phyloP scores from a whole-genome alignment of 1,139 yeast species.

The Pichia sp. region DNA sequence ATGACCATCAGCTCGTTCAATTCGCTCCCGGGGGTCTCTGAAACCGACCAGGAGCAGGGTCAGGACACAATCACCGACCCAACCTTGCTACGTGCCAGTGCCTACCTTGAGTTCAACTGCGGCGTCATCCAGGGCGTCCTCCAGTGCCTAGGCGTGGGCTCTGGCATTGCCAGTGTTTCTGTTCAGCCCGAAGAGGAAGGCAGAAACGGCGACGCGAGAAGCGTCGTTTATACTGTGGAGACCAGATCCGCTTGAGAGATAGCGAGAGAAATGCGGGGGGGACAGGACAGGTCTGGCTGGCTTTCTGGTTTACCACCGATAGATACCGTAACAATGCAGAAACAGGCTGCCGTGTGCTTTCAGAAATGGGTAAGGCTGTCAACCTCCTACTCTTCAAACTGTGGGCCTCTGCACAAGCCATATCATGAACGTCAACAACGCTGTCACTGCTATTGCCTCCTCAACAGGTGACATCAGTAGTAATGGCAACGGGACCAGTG shows the following conservation, averaged over 20 bases:
- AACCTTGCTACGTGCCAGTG: neutral
- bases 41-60: neutral
- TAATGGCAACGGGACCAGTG: conserved; percentile 1
- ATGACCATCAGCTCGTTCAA: neutral
- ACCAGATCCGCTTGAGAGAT: neutral
- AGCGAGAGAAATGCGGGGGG: neutral
- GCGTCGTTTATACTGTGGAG: conserved; percentile 7
- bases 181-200: conserved; percentile 4
- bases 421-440: conserved; percentile 11
- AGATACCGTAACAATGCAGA: neutral
- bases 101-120: conserved; percentile 5
- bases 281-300: neutral
- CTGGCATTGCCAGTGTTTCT: neutral
- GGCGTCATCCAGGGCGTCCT: conserved; percentile 10
- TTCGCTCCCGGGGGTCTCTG: neutral
- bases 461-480: neutral
- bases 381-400: too few species aligned
- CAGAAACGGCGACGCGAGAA: conserved; percentile 1
- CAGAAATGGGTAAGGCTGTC: too few species aligned
- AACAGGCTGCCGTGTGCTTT: neutral
- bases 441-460: conserved; percentile 1
- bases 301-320: neutral
- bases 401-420: neutral
- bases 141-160: conserved; percentile 4
- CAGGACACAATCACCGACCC: neutral